These are phyloP conservation scores for Casaregolazyma suthepensis DNA, from an alignment of 1,139 yeast genomes.

Conservation along the genomic window DNA sequence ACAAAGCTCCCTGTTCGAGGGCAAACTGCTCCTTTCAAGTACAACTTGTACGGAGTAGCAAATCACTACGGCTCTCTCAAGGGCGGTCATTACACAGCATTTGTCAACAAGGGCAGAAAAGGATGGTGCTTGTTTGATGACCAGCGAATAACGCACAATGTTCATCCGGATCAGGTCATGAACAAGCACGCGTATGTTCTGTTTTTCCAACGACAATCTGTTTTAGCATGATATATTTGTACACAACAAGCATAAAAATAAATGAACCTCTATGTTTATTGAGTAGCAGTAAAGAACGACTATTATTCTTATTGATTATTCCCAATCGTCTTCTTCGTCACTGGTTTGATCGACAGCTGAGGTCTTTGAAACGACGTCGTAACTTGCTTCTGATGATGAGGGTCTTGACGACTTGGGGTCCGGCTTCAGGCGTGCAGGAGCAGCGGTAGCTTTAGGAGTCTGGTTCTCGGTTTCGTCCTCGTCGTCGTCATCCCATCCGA, in stretches of 20 bases:
- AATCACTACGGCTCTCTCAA: conserved; percentile 77
- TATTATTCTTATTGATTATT: conserved; percentile 26
- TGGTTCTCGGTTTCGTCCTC: conserved; percentile 40
- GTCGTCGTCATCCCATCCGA: conserved; percentile 58
- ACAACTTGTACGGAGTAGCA: conserved; percentile 79
- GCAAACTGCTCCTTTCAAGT: conserved; percentile 73
- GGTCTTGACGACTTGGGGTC: conserved; percentile 26
- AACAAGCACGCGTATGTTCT: conserved; percentile 70
- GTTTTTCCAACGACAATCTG: conserved; percentile 39
- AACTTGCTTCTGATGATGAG: conserved; percentile 36
- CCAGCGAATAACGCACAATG: conserved; percentile 45
- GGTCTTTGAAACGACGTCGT: conserved; percentile 36
- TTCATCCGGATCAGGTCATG: conserved; percentile 40
- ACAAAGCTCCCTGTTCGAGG: conserved; percentile 60
- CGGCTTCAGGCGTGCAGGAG: conserved; percentile 8
- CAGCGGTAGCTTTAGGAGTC: conserved; percentile 3
- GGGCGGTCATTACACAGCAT: conserved; percentile 91
- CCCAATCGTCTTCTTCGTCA: conserved; percentile 55
- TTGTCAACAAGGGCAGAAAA: conserved; percentile 56
- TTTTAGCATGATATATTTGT: conserved; percentile 1
- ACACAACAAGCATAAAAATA: not conserved
- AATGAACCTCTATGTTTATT: not conserved
- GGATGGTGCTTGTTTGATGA: conserved; percentile 81
- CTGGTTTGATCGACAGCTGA: conserved; percentile 31
- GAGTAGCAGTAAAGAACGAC: not conserved